phyloP scores from a whole-genome alignment of 1,284 basidiomycete species.

The Termitomyces sp. region DNA sequence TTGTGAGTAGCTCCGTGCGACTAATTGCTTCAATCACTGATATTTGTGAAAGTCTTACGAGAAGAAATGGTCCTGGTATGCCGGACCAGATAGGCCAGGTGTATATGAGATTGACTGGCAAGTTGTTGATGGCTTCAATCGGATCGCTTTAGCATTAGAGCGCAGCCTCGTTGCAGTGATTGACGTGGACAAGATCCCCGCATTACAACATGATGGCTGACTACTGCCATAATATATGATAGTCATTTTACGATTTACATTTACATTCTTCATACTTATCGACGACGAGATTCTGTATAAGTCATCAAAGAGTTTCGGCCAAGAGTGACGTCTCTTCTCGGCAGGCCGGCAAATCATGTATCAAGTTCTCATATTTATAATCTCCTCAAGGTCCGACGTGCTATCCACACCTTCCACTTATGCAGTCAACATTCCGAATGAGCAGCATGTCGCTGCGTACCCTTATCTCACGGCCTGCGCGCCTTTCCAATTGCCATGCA shows the following conservation, averaged over 20 bases:
- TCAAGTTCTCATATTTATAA: background rate
- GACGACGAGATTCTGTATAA: background rate
- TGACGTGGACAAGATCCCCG: slow-evolving; percentile 44
- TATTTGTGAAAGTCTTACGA: slow-evolving; percentile 30
- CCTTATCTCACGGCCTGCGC: slow-evolving; percentile 7
- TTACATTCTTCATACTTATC: background rate
- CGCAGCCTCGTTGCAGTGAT: slow-evolving; percentile 49
- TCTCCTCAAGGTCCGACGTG: background rate
- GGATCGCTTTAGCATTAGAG: slow-evolving; percentile 57
- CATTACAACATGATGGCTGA: slow-evolving; percentile 19
- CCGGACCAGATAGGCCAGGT: slow-evolving; percentile 43
- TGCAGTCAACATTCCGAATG: slow-evolving; percentile 11
- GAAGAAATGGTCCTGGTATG: slow-evolving; percentile 55
- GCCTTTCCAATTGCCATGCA: slow-evolving; percentile 5
- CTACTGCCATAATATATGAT: background rate
- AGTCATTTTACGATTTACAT: background rate
- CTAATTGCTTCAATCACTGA: slow-evolving; percentile 3
- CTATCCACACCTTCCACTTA: slow-evolving; percentile 1
- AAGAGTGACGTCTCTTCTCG: background rate
- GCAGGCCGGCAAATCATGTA: background rate
- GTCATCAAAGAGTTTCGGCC: too few relatives aligned
- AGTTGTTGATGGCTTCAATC: slow-evolving; percentile 37
- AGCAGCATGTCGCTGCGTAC: slow-evolving; percentile 11
- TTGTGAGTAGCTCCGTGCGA: slow-evolving; percentile 27
- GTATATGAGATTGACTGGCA: slow-evolving; percentile 69